A percentile compares a stretch with the other conserved stretches of the same genome.
These are phyloP conservation scores for Phytophthora foliorum DNA, from an alignment of 352 stramenopile genomes.

Conservation along the genomic window DNA sequence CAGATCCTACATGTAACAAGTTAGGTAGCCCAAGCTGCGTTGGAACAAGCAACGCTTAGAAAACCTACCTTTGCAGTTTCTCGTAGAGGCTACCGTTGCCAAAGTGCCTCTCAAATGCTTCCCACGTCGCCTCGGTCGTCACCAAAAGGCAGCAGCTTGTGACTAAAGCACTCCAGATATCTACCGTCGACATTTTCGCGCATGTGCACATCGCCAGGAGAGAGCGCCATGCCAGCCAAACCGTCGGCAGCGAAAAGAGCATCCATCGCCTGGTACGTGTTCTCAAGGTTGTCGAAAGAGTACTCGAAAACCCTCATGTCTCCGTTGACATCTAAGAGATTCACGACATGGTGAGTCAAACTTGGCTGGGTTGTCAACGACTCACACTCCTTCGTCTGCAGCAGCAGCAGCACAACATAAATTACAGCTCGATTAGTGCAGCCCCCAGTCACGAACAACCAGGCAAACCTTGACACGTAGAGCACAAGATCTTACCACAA, in stretches of 20 bases:
- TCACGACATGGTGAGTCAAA: slow-evolving; percentile 9
- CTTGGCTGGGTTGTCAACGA: neutral
- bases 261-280: slow-evolving; percentile 28
- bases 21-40: neutral
- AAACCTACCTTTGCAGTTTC: slow-evolving; percentile 32
- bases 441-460: too few species aligned
- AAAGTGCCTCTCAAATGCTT: slow-evolving; percentile 41
- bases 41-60: neutral
- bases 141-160: slow-evolving; percentile 46
- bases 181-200: slow-evolving; percentile 16
- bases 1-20: slow-evolving; percentile 4
- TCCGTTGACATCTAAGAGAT: slow-evolving; percentile 11
- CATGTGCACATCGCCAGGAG: slow-evolving; percentile 29
- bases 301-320: slow-evolving; percentile 17
- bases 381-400: neutral
- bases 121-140: slow-evolving; percentile 37
- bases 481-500: neutral
- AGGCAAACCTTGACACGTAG: neutral
- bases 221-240: slow-evolving; percentile 17
- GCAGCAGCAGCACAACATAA: neutral
- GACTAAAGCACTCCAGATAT: slow-evolving; percentile 37
- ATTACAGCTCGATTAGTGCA: neutral
- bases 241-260: slow-evolving; percentile 28
- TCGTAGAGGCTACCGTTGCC: slow-evolving; percentile 35
- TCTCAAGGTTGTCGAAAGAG: slow-evolving; percentile 24